Percentiles rank a stretch among this genome's conserved stretches.
Conservation (phyloP, 179 eudicot genomes). For the Silene noctiflora region DNA sequence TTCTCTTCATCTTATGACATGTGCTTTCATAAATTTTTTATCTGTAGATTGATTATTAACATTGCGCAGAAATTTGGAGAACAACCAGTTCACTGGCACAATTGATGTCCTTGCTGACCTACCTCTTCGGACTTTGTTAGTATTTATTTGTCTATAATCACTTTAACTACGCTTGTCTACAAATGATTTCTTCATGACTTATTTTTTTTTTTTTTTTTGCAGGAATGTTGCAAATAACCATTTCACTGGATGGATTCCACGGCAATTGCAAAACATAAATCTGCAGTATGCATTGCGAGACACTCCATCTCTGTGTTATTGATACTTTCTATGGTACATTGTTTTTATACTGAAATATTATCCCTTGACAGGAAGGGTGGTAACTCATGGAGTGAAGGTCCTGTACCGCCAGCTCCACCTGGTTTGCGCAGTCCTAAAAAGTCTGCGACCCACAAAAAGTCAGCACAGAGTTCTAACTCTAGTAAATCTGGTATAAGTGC, state of each 20-base stretch:
- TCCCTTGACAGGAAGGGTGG: conserved; percentile 57
- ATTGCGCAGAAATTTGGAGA: conserved; percentile 38
- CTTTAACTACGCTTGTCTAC: background rate
- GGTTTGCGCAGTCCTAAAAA: conserved; percentile 58
- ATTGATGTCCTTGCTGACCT: conserved; percentile 44
- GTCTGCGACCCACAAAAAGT: conserved; percentile 36
- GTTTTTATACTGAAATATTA: conserved; percentile 4
- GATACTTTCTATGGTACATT: conserved; percentile 6
- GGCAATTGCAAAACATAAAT: conserved; percentile 63
- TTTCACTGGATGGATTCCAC: conserved; percentile 91
- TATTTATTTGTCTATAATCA: conserved; percentile 8
- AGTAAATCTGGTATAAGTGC: conserved; percentile 68
- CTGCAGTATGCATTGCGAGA: conserved; percentile 53
- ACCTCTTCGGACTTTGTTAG: conserved; percentile 72
- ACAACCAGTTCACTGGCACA: conserved; percentile 51
- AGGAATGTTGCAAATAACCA: conserved; percentile 85
- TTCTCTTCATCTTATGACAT: background rate
- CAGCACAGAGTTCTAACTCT: conserved; percentile 36
- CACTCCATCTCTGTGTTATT: background rate
- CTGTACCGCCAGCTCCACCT: conserved; percentile 97
- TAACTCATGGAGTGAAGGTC: conserved; percentile 75
- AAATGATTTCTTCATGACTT: background rate
- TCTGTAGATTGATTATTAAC: conserved; percentile 8
- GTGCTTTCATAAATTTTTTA: background rate
- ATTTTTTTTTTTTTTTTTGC: conserved; percentile 14